phyloP scores from a whole-genome alignment of 768 basidiomycete genomes.

The Pisolithus orientalis region DNA sequence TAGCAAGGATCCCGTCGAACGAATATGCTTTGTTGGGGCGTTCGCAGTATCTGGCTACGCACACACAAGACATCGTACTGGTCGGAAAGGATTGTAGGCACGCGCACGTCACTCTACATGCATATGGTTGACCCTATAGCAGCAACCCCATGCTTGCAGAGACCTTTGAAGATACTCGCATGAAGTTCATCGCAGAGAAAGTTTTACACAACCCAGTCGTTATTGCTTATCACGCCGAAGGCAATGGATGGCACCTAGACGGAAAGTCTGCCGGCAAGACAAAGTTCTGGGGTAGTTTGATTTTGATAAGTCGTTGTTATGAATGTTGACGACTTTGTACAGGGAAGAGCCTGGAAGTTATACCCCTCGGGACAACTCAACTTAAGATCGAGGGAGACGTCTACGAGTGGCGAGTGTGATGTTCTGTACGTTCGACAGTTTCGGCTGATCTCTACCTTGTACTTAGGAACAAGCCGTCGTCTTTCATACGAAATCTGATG shows the following conservation, averaged over 20 bases:
- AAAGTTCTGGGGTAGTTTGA: constrained; percentile 79
- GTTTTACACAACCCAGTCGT: constrained; percentile 80
- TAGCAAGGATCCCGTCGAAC: constrained; percentile 52
- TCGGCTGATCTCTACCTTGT: constrained; percentile 1
- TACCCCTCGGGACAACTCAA: constrained; percentile 67
- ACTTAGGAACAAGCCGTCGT: constrained; percentile 76
- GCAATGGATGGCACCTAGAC: constrained; percentile 66
- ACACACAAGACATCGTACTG: constrained; percentile 71
- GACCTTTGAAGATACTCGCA: constrained; percentile 77
- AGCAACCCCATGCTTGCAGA: constrained; percentile 88
- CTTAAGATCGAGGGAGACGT: constrained; percentile 60
- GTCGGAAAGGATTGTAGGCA: constrained; percentile 83
- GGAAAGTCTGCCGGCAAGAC: constrained; percentile 80
- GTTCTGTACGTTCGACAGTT: background rate
- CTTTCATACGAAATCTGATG: constrained; percentile 85
- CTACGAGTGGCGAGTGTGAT: constrained; percentile 58
- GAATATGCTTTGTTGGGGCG: constrained; percentile 72
- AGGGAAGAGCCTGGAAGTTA: constrained; percentile 90
- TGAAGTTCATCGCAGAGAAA: constrained; percentile 84
- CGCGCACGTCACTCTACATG: background rate
- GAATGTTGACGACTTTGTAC: constrained; percentile 13
- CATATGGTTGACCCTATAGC: constrained; percentile 7
- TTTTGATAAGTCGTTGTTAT: constrained; percentile 6
- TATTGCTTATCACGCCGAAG: constrained; percentile 82
- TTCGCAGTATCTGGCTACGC: constrained; percentile 84